These are phyloP conservation scores for Alternaria consortialis DNA, from an alignment of 2,329 filamentous ascomycete genomes.

Conservation along the genomic window DNA sequence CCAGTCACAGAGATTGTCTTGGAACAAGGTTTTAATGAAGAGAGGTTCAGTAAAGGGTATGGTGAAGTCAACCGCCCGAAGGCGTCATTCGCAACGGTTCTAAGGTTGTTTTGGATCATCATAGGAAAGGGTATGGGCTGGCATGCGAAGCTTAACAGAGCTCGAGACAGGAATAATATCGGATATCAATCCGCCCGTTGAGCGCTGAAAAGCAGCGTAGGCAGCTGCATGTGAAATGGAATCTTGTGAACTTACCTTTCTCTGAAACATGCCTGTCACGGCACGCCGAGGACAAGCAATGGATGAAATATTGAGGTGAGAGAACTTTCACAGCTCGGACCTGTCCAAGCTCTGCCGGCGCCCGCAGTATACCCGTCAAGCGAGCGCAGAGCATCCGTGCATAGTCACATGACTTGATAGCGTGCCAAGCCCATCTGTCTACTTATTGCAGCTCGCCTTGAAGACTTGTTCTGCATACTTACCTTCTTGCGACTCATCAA, in stretches of 20 bases:
- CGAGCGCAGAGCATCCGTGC: background rate
- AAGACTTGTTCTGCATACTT: no score
- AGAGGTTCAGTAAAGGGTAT: slow-evolving; percentile 50
- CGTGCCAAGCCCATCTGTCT: background rate
- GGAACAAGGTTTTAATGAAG: background rate
- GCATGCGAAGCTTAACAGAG: slow-evolving; percentile 1
- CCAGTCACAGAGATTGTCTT: slow-evolving; percentile 5
- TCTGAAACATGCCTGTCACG: slow-evolving; percentile 12
- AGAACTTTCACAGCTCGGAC: slow-evolving; percentile 11
- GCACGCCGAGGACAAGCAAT: slow-evolving; percentile 4
- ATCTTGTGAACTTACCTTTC: slow-evolving; percentile 5
- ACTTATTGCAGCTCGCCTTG: background rate
- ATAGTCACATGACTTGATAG: background rate
- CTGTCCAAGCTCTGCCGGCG: background rate
- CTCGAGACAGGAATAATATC: background rate
- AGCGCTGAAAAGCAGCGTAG: background rate
- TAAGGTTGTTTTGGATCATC: slow-evolving; percentile 52
- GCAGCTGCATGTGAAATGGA: background rate
- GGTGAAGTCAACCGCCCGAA: slow-evolving; percentile 61
- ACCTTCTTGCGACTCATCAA: slow-evolving; percentile 18
- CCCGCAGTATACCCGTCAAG: slow-evolving; percentile 4
- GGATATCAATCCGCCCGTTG: background rate
- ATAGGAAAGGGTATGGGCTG: slow-evolving; percentile 19
- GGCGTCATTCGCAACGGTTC: slow-evolving; percentile 76
- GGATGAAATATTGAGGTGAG: background rate